Evolutionary conservation across 352 stramenopile species (phyloP).

Genomic region (Phytophthora europaea): DNA sequence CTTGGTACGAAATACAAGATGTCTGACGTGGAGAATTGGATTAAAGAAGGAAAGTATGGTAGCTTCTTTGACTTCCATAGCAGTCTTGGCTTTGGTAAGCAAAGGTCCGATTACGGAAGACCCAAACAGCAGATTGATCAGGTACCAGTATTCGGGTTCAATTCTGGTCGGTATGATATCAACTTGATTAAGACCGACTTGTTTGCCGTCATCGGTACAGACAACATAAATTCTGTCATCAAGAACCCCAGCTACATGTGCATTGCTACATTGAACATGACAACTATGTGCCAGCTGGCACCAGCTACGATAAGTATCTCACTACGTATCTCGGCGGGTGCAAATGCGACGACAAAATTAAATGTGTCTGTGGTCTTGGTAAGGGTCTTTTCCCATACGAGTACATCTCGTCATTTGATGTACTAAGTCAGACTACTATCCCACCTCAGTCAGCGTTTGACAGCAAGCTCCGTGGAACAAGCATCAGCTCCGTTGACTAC

Average conservation of each 20-base stretch:
- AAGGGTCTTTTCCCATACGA: neutral
- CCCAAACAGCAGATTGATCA: constrained; percentile 8
- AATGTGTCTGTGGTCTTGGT: constrained; percentile 29
- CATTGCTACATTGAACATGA: constrained; percentile 34
- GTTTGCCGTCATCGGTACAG: constrained; percentile 24
- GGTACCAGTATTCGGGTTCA: constrained; percentile 31
- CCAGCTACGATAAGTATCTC: constrained; percentile 40
- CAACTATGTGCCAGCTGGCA: constrained; percentile 46
- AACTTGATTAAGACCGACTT: constrained; percentile 48
- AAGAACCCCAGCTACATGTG: constrained; percentile 49
- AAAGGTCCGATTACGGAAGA: neutral
- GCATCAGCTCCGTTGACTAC: neutral
- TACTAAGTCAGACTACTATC: neutral
- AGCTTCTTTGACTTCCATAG: constrained; percentile 12
- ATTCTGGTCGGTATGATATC: constrained; percentile 18
- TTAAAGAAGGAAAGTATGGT: constrained; percentile 8
- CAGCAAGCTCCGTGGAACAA: neutral
- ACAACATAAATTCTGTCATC: constrained; percentile 31
- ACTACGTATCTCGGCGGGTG: constrained; percentile 42
- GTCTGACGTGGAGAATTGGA: constrained; percentile 7
- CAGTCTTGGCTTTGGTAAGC: neutral
- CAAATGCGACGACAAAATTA: constrained; percentile 45
- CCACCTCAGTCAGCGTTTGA: neutral
- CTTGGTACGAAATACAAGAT: constrained; percentile 11
- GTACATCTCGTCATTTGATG: neutral